Conservation (phyloP, 192 early-diverging fungal genomes). For the Helicostylum pulchrum region DNA sequence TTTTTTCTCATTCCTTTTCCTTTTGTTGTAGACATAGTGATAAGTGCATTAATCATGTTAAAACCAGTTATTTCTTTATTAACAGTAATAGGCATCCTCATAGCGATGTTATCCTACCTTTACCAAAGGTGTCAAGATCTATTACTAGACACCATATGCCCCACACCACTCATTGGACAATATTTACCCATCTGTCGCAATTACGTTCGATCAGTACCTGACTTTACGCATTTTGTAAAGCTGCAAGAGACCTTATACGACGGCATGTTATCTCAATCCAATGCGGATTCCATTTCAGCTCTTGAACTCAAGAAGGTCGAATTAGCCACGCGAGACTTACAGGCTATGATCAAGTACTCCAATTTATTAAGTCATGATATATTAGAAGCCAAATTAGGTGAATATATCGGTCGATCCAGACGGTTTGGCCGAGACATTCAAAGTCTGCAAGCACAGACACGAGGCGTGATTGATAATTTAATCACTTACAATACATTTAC, state of each 20-base stretch:
- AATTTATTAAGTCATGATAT: constrained; percentile 25
- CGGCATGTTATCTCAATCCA: constrained; percentile 33
- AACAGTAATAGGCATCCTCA: not conserved
- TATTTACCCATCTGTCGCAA: not conserved
- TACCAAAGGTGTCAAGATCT: not conserved
- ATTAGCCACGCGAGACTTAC: constrained; percentile 47
- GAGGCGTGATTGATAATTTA: constrained; percentile 49
- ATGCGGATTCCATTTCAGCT: constrained; percentile 31
- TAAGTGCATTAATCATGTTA: not conserved
- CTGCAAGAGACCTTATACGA: constrained; percentile 46
- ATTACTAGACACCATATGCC: not conserved
- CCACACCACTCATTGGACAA: not conserved
- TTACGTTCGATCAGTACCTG: constrained; percentile 33
- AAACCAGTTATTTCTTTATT: not conserved
- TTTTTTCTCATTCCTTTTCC: not conserved
- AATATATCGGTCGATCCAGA: constrained; percentile 40
- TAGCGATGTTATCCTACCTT: too few relatives aligned
- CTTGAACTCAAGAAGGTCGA: constrained; percentile 47
- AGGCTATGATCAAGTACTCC: constrained; percentile 49
- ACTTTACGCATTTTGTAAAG: constrained; percentile 48
- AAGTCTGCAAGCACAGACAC: constrained; percentile 44
- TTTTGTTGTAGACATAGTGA: not conserved
- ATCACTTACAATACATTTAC: constrained; percentile 49
- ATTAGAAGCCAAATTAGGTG: constrained; percentile 36
- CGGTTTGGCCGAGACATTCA: constrained; percentile 43